Conservation (phyloP, 169 alveolate species). For the Plasmodium gaboni region DNA sequence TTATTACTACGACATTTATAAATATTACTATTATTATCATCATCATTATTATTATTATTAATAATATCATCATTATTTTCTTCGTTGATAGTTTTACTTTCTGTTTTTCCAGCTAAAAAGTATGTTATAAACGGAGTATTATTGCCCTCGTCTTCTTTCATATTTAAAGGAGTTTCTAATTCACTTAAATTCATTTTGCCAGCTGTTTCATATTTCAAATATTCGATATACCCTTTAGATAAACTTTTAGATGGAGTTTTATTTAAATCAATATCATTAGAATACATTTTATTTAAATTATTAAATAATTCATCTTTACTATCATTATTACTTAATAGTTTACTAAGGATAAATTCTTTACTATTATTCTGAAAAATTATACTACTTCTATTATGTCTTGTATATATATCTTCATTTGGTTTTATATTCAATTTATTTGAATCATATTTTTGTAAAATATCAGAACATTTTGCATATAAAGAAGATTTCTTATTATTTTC, state of each 20-base stretch:
- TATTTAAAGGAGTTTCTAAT: slow-evolving; percentile 67
- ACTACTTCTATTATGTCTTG: not conserved
- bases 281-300: slow-evolving; percentile 25
- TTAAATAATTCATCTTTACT: slow-evolving; percentile 9
- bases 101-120: slow-evolving; percentile 59
- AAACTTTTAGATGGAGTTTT: slow-evolving; percentile 72
- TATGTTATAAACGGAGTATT: slow-evolving; percentile 72
- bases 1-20: too few species aligned
- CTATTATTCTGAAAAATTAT: slow-evolving; percentile 8
- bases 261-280: slow-evolving; percentile 56
- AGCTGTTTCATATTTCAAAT: slow-evolving; percentile 74
- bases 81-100: slow-evolving; percentile 13
- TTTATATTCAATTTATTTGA: too few species aligned
- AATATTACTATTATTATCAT: not conserved
- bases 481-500: too few species aligned
- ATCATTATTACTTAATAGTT: slow-evolving; percentile 39
- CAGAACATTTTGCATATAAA: too few species aligned
- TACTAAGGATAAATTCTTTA: slow-evolving; percentile 33
- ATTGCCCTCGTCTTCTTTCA: slow-evolving; percentile 50
- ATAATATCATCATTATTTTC: slow-evolving; percentile 7
- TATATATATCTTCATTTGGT: too few species aligned
- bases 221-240: slow-evolving; percentile 57
- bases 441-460: too few species aligned
- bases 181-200: slow-evolving; percentile 78
- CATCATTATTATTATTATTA: not conserved